Evolutionary conservation across 345 rosid species (phyloP).

Genomic region (Laguncularia racemosa): DNA sequence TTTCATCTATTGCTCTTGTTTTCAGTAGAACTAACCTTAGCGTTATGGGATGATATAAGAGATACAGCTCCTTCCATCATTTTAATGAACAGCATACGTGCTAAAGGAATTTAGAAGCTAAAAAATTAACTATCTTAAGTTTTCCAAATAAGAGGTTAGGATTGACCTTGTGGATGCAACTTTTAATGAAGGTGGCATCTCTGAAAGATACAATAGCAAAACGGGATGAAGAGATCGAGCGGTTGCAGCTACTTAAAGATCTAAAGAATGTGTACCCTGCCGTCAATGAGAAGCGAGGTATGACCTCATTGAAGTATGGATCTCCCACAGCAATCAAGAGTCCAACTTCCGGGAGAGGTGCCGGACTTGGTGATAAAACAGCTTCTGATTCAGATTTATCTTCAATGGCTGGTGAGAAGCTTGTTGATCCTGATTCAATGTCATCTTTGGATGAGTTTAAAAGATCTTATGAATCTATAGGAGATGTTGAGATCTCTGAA

Average conservation of each 20-base stretch:
- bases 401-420: slow-evolving; percentile 12
- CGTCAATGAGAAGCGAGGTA: slow-evolving; percentile 14
- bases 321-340: slow-evolving; percentile 14
- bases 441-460: slow-evolving; percentile 16
- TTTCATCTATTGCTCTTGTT: no score
- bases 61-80: no score
- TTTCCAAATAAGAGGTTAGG: not conserved
- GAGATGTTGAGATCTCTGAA: slow-evolving; percentile 19
- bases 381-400: slow-evolving; percentile 21
- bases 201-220: slow-evolving; percentile 72
- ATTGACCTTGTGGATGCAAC: not conserved
- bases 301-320: slow-evolving; percentile 12
- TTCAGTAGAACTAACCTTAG: no score
- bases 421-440: slow-evolving; percentile 20
- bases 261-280: slow-evolving; percentile 26
- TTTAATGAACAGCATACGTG: no score
- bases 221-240: slow-evolving; percentile 85
- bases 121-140: not conserved
- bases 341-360: slow-evolving; percentile 16
- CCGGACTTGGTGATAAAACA: no score
- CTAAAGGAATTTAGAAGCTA: not conserved
- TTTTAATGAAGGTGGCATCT: slow-evolving; percentile 48
- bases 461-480: slow-evolving; percentile 9
- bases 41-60: no score
- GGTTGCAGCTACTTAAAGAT: slow-evolving; percentile 55